Conservation (phyloP, 1,284 basidiomycete species). For the Tausonia pullulans region DNA sequence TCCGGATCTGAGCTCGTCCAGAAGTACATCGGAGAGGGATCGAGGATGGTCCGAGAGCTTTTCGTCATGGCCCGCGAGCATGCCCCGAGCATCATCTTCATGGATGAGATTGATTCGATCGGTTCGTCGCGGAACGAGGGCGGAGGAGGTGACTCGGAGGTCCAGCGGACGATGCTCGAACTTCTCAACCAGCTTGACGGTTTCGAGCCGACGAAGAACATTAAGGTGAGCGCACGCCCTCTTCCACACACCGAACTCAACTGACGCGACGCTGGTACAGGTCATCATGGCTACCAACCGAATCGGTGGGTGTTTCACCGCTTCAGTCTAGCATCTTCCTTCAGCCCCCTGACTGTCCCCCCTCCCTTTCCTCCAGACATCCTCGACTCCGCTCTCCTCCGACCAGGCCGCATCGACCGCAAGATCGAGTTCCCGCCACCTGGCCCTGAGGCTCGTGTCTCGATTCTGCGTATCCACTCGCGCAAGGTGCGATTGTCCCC, state of each 20-base stretch:
- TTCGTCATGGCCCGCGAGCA: conserved; percentile 99
- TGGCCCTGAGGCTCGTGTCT: conserved; percentile 91
- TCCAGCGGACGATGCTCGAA: conserved; percentile 97
- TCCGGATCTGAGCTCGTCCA: conserved; percentile 92
- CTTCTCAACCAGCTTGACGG: conserved; percentile 93
- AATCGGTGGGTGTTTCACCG: conserved; percentile 49
- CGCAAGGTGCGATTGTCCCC: conserved; percentile 54
- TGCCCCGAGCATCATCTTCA: conserved; percentile 98
- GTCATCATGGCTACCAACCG: conserved; percentile 99
- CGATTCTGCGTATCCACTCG: conserved; percentile 93
- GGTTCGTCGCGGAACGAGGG: conserved; percentile 86
- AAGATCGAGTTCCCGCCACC: conserved; percentile 99
- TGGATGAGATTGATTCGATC: conserved; percentile 99
- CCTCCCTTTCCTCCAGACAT: conserved; percentile 52
- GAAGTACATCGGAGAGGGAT: conserved; percentile 97
- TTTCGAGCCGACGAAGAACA: conserved; percentile 95
- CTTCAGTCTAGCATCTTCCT: background rate
- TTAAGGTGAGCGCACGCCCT: conserved; percentile 49
- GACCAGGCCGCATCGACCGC: conserved; percentile 93
- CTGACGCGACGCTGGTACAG: conserved; percentile 17
- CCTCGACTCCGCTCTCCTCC: conserved; percentile 83
- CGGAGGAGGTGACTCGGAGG: conserved; percentile 87
- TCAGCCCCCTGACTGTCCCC: background rate
- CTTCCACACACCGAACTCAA: background rate
- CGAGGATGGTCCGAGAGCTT: conserved; percentile 89